These are phyloP conservation scores for Voacanga thouarsii DNA, from an alignment of 257 asterid genomes.

Conservation along the genomic window DNA sequence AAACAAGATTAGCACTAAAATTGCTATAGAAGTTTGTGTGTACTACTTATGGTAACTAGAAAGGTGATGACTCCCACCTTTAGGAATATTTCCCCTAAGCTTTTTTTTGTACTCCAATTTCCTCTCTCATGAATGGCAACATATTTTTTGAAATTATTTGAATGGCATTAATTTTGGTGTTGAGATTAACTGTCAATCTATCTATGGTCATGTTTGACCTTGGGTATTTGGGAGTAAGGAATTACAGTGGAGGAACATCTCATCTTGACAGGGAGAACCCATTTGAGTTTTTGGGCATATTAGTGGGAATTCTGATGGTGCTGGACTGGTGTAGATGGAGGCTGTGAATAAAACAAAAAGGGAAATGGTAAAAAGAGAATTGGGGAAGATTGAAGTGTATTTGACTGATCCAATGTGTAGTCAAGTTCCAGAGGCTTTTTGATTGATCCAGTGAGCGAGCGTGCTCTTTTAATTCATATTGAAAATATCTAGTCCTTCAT, in stretches of 20 bases:
- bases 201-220: not conserved
- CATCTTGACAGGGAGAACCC: not conserved
- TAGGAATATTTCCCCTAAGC: not conserved
- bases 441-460: not conserved
- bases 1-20: conserved; percentile 1
- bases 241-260: not conserved
- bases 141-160: not conserved
- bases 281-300: not conserved
- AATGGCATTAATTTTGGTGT: not conserved
- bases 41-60: conserved; percentile 6
- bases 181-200: not conserved
- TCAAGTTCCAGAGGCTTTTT: not conserved
- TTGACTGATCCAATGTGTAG: too few relatives aligned
- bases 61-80: not conserved
- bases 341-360: too few relatives aligned
- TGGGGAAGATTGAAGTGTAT: not conserved
- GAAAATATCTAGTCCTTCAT: too few relatives aligned
- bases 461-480: not conserved
- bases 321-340: not conserved
- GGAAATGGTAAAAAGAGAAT: not conserved
- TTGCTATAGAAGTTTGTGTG: conserved; percentile 6
- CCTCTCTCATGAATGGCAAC: not conserved
- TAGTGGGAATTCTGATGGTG: not conserved
- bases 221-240: not conserved
- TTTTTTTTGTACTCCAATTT: not conserved